Percentiles rank a stretch among this genome's conserved stretches.
phyloP scores from a whole-genome alignment of 768 basidiomycete species.

The Calocera viscosa region DNA sequence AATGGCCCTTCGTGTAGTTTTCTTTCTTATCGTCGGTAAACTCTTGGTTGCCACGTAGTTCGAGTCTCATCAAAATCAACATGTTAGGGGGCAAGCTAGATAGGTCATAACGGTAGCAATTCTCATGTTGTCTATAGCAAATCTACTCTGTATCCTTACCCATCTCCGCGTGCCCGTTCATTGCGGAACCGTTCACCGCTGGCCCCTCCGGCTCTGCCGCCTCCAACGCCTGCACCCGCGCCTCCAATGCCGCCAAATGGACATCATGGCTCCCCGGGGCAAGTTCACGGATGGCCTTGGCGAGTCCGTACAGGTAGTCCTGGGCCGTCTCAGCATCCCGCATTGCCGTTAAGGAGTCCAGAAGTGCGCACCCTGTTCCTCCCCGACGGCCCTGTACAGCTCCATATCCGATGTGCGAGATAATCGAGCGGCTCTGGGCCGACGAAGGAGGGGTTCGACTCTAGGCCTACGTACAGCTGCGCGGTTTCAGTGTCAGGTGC shows the following conservation, averaged over 20 bases:
- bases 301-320: conserved; percentile 81
- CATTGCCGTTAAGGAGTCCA: background rate
- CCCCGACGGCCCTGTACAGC: conserved; percentile 74
- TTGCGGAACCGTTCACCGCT: too few species aligned
- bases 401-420: conserved; percentile 59
- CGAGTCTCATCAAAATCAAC: too few species aligned
- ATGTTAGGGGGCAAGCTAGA: too few species aligned
- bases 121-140: too few species aligned
- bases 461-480: conserved; percentile 76
- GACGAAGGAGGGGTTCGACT: conserved; percentile 83
- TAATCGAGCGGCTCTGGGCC: conserved; percentile 66
- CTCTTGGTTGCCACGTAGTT: too few species aligned
- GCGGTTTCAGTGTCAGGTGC: background rate
- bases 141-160: too few species aligned
- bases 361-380: conserved; percentile 57
- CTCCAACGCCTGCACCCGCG: conserved; percentile 21
- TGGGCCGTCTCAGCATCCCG: conserved; percentile 23
- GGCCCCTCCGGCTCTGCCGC: background rate
- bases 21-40: too few species aligned
- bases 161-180: too few species aligned
- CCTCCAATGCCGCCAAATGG: conserved; percentile 67
- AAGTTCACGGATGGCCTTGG: conserved; percentile 56
- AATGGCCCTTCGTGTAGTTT: too few species aligned
- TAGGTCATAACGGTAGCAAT: too few species aligned
- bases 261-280: conserved; percentile 63